A percentile compares a stretch with the other conserved stretches of the same genome.
phyloP scores from a whole-genome alignment of 345 rosid species.

The Rhizophora apiculata region DNA sequence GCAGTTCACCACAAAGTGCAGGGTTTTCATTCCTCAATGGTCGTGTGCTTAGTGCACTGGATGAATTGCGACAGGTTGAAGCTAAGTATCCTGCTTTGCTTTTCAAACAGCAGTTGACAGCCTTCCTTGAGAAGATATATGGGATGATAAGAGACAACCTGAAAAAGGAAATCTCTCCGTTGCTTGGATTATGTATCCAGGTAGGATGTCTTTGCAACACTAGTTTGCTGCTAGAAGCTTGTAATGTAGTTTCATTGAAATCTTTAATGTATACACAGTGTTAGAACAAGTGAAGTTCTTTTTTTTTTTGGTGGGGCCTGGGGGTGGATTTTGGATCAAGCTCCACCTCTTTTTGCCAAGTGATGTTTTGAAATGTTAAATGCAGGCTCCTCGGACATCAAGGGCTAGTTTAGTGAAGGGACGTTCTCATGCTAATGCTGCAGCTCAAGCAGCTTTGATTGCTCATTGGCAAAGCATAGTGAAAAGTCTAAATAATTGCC shows the following conservation, averaged over 20 bases:
- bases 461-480: constrained; percentile 96
- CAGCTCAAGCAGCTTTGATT: constrained; percentile 85
- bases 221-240: no score
- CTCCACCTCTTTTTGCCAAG: not conserved
- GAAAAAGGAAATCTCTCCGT: constrained; percentile 86
- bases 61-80: constrained; percentile 83
- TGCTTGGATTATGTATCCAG: constrained; percentile 93
- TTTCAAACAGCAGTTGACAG: constrained; percentile 93
- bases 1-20: constrained; percentile 29
- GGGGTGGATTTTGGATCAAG: no score
- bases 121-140: constrained; percentile 92
- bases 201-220: constrained; percentile 22
- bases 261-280: not conserved
- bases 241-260: not conserved
- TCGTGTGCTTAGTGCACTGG: constrained; percentile 59
- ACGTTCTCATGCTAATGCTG: constrained; percentile 85
- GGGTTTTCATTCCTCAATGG: constrained; percentile 66
- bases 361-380: constrained; percentile 9
- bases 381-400: constrained; percentile 86
- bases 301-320: no score
- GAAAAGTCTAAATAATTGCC: constrained; percentile 66
- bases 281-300: no score
- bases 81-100: constrained; percentile 92
- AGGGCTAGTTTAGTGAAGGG: constrained; percentile 88
- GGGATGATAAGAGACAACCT: constrained; percentile 93